Percentiles rank a stretch among this genome's conserved stretches.
Evolutionary conservation across 345 rosid species (phyloP).

Genomic region (Citrus mangshanensis): DNA sequence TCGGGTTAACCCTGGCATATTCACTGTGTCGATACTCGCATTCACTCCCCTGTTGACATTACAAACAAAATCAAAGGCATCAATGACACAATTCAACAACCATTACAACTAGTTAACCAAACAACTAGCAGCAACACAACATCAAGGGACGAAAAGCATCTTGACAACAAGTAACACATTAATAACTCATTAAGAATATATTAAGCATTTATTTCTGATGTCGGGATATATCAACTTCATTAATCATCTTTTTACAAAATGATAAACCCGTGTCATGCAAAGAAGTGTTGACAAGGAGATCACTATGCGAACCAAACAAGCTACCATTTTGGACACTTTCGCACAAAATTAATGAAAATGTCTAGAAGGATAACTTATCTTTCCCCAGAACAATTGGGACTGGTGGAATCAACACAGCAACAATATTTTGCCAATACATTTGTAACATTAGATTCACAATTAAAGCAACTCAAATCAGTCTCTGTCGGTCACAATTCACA

Average conservation of each 20-base stretch:
- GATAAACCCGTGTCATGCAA: neutral
- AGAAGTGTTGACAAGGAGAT: neutral
- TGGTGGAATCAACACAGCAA: neutral
- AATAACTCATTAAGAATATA: neutral
- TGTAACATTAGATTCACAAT: neutral
- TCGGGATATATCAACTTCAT: neutral
- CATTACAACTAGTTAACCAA: neutral
- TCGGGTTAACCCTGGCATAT: constrained; percentile 85
- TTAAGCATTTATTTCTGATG: neutral
- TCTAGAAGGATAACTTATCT: too few species aligned
- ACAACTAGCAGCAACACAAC: neutral
- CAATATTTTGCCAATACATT: neutral
- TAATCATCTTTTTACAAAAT: neutral
- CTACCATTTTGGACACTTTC: neutral
- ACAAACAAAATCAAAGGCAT: neutral
- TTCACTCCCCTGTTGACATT: constrained; percentile 65
- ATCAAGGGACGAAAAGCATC: neutral
- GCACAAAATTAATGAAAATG: neutral
- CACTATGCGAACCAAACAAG: neutral
- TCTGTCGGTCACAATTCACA: neutral
- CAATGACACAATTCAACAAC: neutral
- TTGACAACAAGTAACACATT: neutral
- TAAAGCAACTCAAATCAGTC: neutral
- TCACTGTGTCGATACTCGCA: constrained; percentile 99
- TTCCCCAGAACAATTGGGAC: neutral